These are phyloP conservation scores for Reticulascus tulasneorum DNA, from an alignment of 2,329 filamentous ascomycete genomes.

Conservation along the genomic window DNA sequence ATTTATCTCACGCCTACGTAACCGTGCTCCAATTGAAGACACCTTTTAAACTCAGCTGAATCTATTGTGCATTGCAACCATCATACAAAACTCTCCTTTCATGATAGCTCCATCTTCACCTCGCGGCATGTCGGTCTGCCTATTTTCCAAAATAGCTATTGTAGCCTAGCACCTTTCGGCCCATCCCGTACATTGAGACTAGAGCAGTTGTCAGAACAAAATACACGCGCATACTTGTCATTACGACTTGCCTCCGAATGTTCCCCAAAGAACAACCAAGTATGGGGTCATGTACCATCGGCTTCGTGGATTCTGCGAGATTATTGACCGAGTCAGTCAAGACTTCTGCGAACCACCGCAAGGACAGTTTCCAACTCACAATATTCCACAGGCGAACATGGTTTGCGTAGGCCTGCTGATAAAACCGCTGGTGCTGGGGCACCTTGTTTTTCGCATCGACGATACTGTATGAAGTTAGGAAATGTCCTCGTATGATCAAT, in stretches of 20 bases:
- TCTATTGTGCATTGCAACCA: too few relatives aligned
- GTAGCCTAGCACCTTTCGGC: slow-evolving; percentile 70
- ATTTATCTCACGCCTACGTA: too few relatives aligned
- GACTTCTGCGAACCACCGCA: background rate
- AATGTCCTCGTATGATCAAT: slow-evolving; percentile 14
- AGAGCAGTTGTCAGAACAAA: slow-evolving; percentile 13
- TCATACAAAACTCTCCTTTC: too few relatives aligned
- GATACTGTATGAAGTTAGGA: slow-evolving; percentile 40
- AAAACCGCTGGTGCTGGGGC: slow-evolving; percentile 68
- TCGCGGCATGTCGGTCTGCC: too few relatives aligned
- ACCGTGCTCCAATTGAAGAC: too few relatives aligned
- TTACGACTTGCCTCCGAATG: slow-evolving; percentile 53
- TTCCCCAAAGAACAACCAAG: slow-evolving; percentile 60
- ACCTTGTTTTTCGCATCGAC: slow-evolving; percentile 74
- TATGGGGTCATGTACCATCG: slow-evolving; percentile 64
- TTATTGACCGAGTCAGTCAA: slow-evolving; percentile 5
- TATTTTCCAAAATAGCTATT: slow-evolving; percentile 74
- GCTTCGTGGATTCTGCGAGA: slow-evolving; percentile 58
- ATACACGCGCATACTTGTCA: slow-evolving; percentile 1
- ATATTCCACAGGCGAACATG: slow-evolving; percentile 73
- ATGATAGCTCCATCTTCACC: too few relatives aligned
- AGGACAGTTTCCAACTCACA: slow-evolving; percentile 47
- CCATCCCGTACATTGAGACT: slow-evolving; percentile 67
- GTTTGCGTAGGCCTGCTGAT: slow-evolving; percentile 68
- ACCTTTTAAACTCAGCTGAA: too few relatives aligned